phyloP scores from a whole-genome alignment of 2,329 filamentous ascomycete species.

The Verticillium alfalfae region DNA sequence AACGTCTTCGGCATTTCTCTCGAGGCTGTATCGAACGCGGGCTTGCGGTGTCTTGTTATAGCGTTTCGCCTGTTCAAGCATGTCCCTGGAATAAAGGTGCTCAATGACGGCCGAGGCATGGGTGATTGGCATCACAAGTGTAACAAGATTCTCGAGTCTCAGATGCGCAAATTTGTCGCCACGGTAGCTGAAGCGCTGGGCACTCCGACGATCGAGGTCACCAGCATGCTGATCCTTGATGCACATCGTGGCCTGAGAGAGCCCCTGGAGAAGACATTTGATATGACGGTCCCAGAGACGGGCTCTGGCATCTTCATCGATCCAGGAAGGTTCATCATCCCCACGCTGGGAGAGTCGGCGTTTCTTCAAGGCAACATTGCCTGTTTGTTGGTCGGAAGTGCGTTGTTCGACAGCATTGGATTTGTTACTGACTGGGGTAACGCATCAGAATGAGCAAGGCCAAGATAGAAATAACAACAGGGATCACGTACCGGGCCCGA shows the following conservation, averaged over 20 bases:
- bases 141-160: not conserved
- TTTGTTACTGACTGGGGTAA: not conserved
- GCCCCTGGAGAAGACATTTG: not conserved
- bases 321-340: constrained; percentile 6
- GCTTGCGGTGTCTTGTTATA: not conserved
- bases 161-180: not conserved
- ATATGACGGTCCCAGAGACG: constrained; percentile 3
- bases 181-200: not conserved
- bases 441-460: not conserved
- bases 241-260: not conserved
- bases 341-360: constrained; percentile 3
- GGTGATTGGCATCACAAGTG: not conserved
- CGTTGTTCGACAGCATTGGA: constrained; percentile 1
- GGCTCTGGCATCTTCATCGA: constrained; percentile 7
- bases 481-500: not conserved
- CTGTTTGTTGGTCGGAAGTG: not conserved
- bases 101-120: constrained; percentile 6
- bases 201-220: too few relatives aligned
- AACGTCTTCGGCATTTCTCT: not conserved
- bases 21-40: not conserved
- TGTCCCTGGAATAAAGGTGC: constrained; percentile 5
- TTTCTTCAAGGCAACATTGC: constrained; percentile 3
- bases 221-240: not conserved
- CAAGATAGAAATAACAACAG: not conserved
- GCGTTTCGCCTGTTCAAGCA: not conserved